Evolutionary conservation across 2,329 filamentous ascomycete genomes (phyloP).

Genomic region (Aspergillus bombycis): DNA sequence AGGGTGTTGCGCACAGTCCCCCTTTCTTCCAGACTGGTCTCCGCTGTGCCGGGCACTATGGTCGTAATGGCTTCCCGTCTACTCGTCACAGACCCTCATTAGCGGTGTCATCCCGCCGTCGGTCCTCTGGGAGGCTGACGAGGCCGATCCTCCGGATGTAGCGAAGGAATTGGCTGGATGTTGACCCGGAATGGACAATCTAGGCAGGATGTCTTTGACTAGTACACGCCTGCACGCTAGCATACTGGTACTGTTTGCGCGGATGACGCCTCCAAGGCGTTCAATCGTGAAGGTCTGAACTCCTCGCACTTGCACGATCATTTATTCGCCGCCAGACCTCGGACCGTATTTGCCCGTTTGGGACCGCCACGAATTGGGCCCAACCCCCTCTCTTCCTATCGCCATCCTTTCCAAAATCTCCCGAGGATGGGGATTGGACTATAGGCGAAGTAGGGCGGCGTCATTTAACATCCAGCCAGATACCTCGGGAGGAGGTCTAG

Average conservation of each 20-base stretch:
- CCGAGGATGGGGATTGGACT: constrained; percentile 1
- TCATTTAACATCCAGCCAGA: constrained; percentile 1
- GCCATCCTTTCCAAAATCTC: not conserved
- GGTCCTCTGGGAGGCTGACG: constrained; percentile 20
- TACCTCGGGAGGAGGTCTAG: not conserved
- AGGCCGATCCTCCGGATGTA: constrained; percentile 10
- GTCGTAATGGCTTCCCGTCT: constrained; percentile 17
- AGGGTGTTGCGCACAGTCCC: constrained; percentile 23
- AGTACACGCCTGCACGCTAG: not conserved
- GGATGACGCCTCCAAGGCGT: not conserved
- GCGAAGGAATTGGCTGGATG: not conserved
- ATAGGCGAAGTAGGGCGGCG: not conserved
- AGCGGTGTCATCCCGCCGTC: constrained; percentile 20
- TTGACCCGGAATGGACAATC: constrained; percentile 4
- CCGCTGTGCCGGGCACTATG: constrained; percentile 15
- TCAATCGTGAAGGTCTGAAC: not conserved
- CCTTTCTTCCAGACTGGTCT: constrained; percentile 8
- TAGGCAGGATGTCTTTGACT: not conserved
- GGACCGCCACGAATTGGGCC: constrained; percentile 6
- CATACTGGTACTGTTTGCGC: not conserved
- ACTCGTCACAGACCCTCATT: constrained; percentile 21
- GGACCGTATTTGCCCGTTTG: constrained; percentile 21
- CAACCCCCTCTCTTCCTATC: not conserved
- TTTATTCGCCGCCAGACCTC: constrained; percentile 10
- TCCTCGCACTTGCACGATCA: not conserved